These are phyloP conservation scores for Fereydounia khargensis DNA, from an alignment of 1,284 basidiomycete genomes.

Conservation along the genomic window DNA sequence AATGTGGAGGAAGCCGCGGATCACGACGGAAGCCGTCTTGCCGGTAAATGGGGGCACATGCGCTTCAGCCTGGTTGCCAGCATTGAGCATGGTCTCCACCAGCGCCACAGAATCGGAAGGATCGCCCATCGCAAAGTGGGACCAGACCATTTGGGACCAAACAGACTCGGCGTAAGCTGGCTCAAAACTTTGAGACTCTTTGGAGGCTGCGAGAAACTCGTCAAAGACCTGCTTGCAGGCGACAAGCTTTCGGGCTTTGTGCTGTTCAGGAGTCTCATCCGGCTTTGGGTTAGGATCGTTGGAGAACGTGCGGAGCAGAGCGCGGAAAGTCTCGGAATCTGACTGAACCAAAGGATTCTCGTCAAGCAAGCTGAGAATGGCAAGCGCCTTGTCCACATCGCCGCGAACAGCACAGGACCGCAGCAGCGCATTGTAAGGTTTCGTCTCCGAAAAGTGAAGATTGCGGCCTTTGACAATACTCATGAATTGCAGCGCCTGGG, in stretches of 20 bases:
- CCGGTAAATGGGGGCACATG: slow-evolving; percentile 63
- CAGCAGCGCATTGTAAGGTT: slow-evolving; percentile 66
- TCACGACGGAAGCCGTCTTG: slow-evolving; percentile 66
- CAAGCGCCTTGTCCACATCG: slow-evolving; percentile 67
- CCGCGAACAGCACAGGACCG: slow-evolving; percentile 66
- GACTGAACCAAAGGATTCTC: slow-evolving; percentile 60
- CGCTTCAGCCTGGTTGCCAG: slow-evolving; percentile 3
- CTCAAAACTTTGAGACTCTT: slow-evolving; percentile 48
- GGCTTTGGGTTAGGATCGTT: slow-evolving; percentile 22
- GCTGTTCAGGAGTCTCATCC: slow-evolving; percentile 60
- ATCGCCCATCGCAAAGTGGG: slow-evolving; percentile 70
- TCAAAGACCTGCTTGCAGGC: slow-evolving; percentile 70
- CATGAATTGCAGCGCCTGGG: slow-evolving; percentile 64
- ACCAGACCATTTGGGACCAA: slow-evolving; percentile 74
- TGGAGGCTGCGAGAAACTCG: slow-evolving; percentile 62
- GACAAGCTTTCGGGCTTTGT: slow-evolving; percentile 63
- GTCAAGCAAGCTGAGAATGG: slow-evolving; percentile 70
- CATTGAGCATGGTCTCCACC: slow-evolving; percentile 70
- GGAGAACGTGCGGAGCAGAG: slow-evolving; percentile 63
- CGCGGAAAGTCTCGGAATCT: slow-evolving; percentile 62
- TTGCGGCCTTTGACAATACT: slow-evolving; percentile 58
- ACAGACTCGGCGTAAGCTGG: slow-evolving; percentile 60
- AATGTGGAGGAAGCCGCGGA: slow-evolving; percentile 58
- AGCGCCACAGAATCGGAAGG: slow-evolving; percentile 68
- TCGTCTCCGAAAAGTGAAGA: slow-evolving; percentile 57